Evolutionary conservation across 2,329 filamentous ascomycete genomes (phyloP).

Genomic region (Aspergillus sp.): DNA sequence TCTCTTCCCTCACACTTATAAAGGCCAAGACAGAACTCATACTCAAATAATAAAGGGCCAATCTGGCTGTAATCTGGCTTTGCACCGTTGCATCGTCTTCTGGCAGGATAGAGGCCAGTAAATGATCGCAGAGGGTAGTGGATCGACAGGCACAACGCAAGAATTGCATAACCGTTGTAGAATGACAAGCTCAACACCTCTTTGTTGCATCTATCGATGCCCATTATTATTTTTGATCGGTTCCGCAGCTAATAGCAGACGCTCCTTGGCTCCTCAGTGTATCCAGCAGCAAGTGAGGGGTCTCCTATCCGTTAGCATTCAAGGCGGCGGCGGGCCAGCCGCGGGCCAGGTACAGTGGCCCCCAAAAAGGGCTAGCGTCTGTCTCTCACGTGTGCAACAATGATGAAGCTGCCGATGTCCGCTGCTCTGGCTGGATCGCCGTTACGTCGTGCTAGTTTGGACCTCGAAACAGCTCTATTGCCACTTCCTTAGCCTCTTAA

Average conservation of each 20-base stretch:
- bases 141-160: neutral
- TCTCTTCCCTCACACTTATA: neutral
- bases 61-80: neutral
- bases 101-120: neutral
- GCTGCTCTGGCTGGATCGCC: neutral
- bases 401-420: conserved; percentile 14
- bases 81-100: neutral
- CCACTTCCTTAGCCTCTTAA: neutral
- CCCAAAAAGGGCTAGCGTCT: conserved; percentile 18
- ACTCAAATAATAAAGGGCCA: neutral
- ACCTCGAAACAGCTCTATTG: conserved; percentile 1
- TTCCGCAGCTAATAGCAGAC: neutral
- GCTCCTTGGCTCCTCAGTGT: neutral
- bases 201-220: neutral
- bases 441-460: conserved; percentile 1
- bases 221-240: too few species aligned
- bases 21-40: neutral
- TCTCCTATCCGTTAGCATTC: neutral
- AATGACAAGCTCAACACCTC: neutral
- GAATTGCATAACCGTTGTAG: neutral
- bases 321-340: neutral
- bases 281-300: neutral
- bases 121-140: neutral
- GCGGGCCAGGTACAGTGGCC: neutral
- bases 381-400: conserved; percentile 20